Percentiles rank a stretch among this genome's conserved stretches.
These are phyloP conservation scores for Boletus rufocinnamomeus DNA, from an alignment of 768 basidiomycete species.

Conservation along the genomic window DNA sequence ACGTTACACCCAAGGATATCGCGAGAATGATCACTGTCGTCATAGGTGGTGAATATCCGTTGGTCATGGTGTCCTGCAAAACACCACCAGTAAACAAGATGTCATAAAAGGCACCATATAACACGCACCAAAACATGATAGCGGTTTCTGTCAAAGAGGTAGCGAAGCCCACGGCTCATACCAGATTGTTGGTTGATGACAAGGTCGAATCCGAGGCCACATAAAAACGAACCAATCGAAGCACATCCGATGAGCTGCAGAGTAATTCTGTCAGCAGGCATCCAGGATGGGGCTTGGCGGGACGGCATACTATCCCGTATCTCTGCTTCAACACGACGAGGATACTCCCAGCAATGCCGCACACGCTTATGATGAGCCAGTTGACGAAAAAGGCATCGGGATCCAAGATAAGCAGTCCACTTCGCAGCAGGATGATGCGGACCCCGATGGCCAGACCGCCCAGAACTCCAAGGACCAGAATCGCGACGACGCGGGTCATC, in stretches of 20 bases:
- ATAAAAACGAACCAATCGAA: slow-evolving; percentile 63
- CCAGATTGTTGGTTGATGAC: slow-evolving; percentile 58
- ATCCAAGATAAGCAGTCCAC: slow-evolving; percentile 48
- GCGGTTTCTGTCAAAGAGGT: slow-evolving; percentile 61
- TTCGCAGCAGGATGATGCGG: slow-evolving; percentile 52
- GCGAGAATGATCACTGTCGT: slow-evolving; percentile 53
- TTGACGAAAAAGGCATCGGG: slow-evolving; percentile 42
- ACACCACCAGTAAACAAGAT: background rate
- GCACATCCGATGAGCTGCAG: slow-evolving; percentile 49
- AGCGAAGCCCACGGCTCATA: slow-evolving; percentile 63
- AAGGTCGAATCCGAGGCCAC: slow-evolving; percentile 57
- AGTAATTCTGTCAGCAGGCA: slow-evolving; percentile 6
- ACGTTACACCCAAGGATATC: slow-evolving; percentile 58
- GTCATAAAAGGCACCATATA: background rate
- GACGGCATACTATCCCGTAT: slow-evolving; percentile 48
- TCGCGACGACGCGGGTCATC: slow-evolving; percentile 48
- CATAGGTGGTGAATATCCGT: slow-evolving; percentile 52
- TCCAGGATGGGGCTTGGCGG: background rate
- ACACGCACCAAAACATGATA: slow-evolving; percentile 54
- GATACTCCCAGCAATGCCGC: slow-evolving; percentile 45
- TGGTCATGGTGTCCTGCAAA: slow-evolving; percentile 47
- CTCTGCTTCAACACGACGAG: slow-evolving; percentile 48
- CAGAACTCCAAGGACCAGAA: slow-evolving; percentile 46
- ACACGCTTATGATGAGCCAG: slow-evolving; percentile 53
- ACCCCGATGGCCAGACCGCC: slow-evolving; percentile 62